Percentiles rank a stretch among this genome's conserved stretches.
These are phyloP conservation scores for Neurospora sp. DNA, from an alignment of 495 filamentous ascomycete species.

Conservation along the genomic window DNA sequence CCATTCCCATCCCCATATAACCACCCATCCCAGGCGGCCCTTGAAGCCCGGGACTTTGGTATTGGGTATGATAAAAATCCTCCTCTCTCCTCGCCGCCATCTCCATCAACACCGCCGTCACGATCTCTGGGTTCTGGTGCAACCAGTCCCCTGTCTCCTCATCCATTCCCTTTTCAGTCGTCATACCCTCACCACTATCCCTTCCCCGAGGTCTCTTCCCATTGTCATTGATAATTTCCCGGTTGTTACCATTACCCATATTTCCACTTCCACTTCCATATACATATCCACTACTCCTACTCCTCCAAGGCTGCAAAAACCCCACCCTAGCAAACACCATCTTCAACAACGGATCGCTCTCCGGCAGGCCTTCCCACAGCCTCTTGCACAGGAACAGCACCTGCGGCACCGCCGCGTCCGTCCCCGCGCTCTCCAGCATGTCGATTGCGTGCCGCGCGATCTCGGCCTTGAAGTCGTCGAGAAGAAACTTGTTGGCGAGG, in stretches of 20 bases:
- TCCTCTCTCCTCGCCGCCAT: slow-evolving; percentile 32
- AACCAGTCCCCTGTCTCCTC: slow-evolving; percentile 15
- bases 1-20: not conserved
- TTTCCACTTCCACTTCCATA: not conserved
- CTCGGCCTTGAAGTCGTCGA: slow-evolving; percentile 32
- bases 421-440: slow-evolving; percentile 36
- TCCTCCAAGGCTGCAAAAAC: slow-evolving; percentile 31
- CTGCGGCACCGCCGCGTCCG: slow-evolving; percentile 27
- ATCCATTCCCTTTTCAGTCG: not conserved
- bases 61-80: slow-evolving; percentile 9
- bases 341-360: slow-evolving; percentile 28
- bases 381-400: slow-evolving; percentile 29
- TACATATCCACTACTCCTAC: not conserved
- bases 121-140: slow-evolving; percentile 28
- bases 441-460: slow-evolving; percentile 29
- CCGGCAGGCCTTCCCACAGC: slow-evolving; percentile 29
- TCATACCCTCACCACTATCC: not conserved
- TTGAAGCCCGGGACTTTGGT: not conserved
- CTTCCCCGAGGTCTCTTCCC: not conserved
- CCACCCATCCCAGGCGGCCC: not conserved
- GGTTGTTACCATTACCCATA: not conserved
- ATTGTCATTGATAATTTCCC: not conserved
- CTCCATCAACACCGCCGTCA: slow-evolving; percentile 29
- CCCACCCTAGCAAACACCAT: slow-evolving; percentile 37
- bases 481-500: slow-evolving; percentile 32